Evolutionary conservation across 306 rosid genomes (phyloP).

Genomic region (Castanospermum australe): DNA sequence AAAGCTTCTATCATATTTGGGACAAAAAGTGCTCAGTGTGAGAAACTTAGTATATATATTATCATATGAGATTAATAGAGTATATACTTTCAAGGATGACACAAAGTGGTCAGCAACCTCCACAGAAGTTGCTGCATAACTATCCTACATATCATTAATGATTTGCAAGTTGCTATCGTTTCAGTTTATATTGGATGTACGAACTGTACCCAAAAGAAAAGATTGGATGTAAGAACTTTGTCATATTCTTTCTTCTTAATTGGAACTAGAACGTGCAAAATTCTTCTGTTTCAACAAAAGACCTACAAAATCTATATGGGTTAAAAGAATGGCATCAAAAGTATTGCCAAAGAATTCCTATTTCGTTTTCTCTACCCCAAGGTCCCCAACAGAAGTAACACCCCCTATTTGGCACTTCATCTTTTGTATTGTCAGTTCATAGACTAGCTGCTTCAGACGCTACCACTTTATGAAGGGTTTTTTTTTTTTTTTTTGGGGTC

Average conservation of each 20-base stretch:
- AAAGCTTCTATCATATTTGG: too few relatives aligned
- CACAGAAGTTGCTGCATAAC: slow-evolving; percentile 6
- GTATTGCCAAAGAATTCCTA: slow-evolving; percentile 23
- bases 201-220: too few relatives aligned
- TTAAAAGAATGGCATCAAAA: slow-evolving; percentile 13
- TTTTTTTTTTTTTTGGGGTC: too few relatives aligned
- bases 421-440: neutral
- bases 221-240: slow-evolving; percentile 7
- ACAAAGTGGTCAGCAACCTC: neutral
- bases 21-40: too few relatives aligned
- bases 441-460: neutral
- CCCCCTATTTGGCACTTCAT: neutral
- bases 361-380: slow-evolving; percentile 17
- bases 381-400: neutral
- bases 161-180: slow-evolving; percentile 20
- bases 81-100: neutral
- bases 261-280: slow-evolving; percentile 24
- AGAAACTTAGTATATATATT: too few relatives aligned
- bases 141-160: slow-evolving; percentile 12
- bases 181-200: slow-evolving; percentile 16
- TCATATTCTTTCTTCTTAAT: slow-evolving; percentile 1
- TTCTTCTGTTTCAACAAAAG: slow-evolving; percentile 27
- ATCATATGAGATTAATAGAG: neutral
- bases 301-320: slow-evolving; percentile 23
- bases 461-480: neutral